phyloP scores from a whole-genome alignment of 768 basidiomycete species.

The Suillus subalutaceus region DNA sequence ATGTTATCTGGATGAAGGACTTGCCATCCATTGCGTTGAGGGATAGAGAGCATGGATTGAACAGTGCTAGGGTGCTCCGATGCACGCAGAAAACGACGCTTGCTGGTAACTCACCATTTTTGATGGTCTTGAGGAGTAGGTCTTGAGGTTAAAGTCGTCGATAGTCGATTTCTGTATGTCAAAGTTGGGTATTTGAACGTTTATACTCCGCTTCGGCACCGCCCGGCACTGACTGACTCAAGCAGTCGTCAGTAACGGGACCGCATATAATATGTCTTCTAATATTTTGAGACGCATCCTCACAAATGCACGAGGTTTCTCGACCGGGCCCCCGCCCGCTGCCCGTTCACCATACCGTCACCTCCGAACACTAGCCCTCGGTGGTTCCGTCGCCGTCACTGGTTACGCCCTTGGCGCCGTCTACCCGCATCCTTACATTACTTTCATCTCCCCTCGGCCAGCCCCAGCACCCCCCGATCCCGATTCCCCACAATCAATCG shows the following conservation, averaged over 20 bases:
- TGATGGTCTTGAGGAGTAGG: slow-evolving; percentile 43
- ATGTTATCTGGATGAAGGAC: slow-evolving; percentile 43
- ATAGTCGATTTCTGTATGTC: not conserved
- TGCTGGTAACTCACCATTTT: slow-evolving; percentile 57
- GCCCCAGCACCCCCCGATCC: slow-evolving; percentile 65
- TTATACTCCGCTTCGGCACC: slow-evolving; percentile 27
- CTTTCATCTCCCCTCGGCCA: slow-evolving; percentile 73
- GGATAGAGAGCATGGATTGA: slow-evolving; percentile 36
- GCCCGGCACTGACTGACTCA: slow-evolving; percentile 15
- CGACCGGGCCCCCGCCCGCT: slow-evolving; percentile 12
- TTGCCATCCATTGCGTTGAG: slow-evolving; percentile 54
- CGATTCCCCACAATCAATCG: slow-evolving; percentile 58
- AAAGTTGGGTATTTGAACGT: not conserved
- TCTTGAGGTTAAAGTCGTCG: slow-evolving; percentile 21
- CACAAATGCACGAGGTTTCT: slow-evolving; percentile 20
- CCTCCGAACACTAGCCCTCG: slow-evolving; percentile 24
- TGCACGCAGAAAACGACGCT: slow-evolving; percentile 22
- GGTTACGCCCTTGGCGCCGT: slow-evolving; percentile 60
- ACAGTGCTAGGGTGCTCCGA: slow-evolving; percentile 43
- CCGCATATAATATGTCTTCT: slow-evolving; percentile 8
- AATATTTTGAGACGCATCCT: slow-evolving; percentile 16
- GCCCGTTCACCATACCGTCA: slow-evolving; percentile 7
- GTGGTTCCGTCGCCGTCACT: slow-evolving; percentile 24
- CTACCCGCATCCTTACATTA: slow-evolving; percentile 67
- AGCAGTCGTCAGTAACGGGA: not conserved